Base-by-base conservation (phyloP, 257 asterid species). In the Primulina eburnea region DNA sequence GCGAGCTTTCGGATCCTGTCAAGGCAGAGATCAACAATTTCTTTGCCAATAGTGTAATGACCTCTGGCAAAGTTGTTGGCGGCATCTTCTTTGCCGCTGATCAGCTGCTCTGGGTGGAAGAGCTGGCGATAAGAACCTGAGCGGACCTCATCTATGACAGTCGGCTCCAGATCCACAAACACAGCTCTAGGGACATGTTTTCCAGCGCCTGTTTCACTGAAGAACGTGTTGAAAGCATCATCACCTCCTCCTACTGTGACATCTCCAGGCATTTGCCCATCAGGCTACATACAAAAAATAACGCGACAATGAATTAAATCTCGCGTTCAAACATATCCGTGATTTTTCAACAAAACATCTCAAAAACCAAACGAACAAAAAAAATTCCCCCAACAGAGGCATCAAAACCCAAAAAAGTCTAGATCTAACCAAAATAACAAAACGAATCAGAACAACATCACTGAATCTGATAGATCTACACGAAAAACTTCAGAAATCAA, bases 251-350 rank as follows among this genome's bases (percentile, higher is more conserved):
- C 89, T 1, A 84, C 82, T 2, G 89, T 84, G 37, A 12, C 35
- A 7, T 84, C 89, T 53, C 89, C 80, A 11, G 89, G 89, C 89
- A 84, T 84, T 75, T 84, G 89, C 52, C 89, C 89, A 84, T 84
- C 89, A 37, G 89, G 89, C 89, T 84, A 78, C 35, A 71, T 50
- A 59, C 2, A 52, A 17, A 43, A 43, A 43, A 11, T 43, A 2
- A 12, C 1, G 55, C 55, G 55, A 50, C 4, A 0, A 16, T 16
- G 21, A 50, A 50, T 17, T 17, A 50, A 3, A 50, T 50, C 2
- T 50, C 18, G 53, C 53, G 6, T 38, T 38, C 4, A 38, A 43
- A 14, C 53, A 43, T 43, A 43, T 4, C 14, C 53, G 2, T 43
- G 7, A 12, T 43, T 43, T 38, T 14, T 12, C n/a, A 50, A 16